Evolutionary conservation across 139 green algal species (phyloP).

Genomic region (Volvox africanus): DNA sequence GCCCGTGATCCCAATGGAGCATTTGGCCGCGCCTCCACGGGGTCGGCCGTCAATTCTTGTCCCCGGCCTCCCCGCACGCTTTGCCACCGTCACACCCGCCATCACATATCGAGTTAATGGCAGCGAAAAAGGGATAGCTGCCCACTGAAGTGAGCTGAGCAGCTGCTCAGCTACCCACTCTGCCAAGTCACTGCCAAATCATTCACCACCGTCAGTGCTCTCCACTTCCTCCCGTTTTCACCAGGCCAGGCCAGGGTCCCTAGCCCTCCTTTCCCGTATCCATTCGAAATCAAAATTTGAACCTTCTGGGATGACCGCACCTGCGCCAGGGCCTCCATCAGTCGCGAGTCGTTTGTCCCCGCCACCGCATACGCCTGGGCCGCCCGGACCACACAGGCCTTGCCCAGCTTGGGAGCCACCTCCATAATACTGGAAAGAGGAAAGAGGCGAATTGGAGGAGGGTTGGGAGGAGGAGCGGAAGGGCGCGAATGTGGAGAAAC

Average conservation of each 20-base stretch:
- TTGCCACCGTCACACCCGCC: too few species aligned
- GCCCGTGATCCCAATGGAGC: too few species aligned
- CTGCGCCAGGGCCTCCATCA: conserved; percentile 17
- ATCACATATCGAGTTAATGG: too few species aligned
- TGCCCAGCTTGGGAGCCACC: neutral
- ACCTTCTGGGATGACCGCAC: neutral
- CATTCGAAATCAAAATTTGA: too few species aligned
- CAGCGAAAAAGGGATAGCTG: too few species aligned
- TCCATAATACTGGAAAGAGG: neutral
- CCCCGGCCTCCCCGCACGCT: too few species aligned
- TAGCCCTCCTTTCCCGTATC: too few species aligned
- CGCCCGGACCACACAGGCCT: conserved; percentile 10
- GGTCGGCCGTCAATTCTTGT: too few species aligned
- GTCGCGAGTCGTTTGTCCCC: neutral
- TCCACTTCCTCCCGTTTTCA: neutral
- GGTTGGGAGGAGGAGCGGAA: neutral
- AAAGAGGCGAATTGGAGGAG: neutral
- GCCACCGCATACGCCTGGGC: conserved; percentile 34
- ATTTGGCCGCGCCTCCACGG: too few species aligned
- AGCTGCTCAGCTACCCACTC: neutral
- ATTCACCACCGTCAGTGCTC: neutral
- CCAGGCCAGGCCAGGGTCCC: neutral
- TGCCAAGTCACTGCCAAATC: too few species aligned
- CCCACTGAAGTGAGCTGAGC: too few species aligned
- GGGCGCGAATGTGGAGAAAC: neutral